These are phyloP conservation scores for Populus hybrid DNA, from an alignment of 441 rosid genomes.

Conservation along the genomic window DNA sequence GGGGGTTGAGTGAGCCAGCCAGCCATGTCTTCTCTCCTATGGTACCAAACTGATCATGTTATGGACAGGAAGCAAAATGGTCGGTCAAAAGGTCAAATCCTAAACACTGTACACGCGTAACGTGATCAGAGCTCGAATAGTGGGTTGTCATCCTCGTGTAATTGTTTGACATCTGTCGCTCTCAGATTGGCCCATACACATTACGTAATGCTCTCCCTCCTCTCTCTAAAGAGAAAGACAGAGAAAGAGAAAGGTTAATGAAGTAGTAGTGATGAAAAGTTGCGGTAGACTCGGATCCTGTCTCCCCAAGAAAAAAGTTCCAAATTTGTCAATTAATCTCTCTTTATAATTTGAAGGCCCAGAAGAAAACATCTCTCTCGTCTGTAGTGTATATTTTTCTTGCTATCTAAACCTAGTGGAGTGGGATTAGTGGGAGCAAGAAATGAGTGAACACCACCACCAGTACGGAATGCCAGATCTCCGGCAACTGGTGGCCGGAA, in stretches of 20 bases:
- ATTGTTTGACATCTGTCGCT: slow-evolving; percentile 21
- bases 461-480: slow-evolving; percentile 42
- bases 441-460: slow-evolving; percentile 24
- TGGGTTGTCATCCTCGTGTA: slow-evolving; percentile 24
- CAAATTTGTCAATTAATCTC: slow-evolving; percentile 1
- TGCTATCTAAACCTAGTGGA: neutral
- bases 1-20: too few species aligned
- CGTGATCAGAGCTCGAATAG: slow-evolving; percentile 13
- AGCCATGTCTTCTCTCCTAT: too few species aligned
- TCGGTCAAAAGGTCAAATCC: slow-evolving; percentile 20
- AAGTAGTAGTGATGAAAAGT: slow-evolving; percentile 32
- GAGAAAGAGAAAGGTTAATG: neutral
- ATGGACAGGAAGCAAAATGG: neutral
- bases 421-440: neutral
- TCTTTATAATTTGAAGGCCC: neutral
- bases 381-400: neutral
- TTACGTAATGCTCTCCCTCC: slow-evolving; percentile 15
- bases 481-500: slow-evolving; percentile 37
- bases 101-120: slow-evolving; percentile 31
- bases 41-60: neutral
- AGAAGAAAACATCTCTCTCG: slow-evolving; percentile 8
- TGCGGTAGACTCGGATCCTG: slow-evolving; percentile 70
- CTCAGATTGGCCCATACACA: slow-evolving; percentile 10
- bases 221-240: neutral
- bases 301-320: slow-evolving; percentile 31